These are phyloP conservation scores for Pseudogymnoascus sp. DNA, from an alignment of 2,329 filamentous ascomycete genomes.

Conservation along the genomic window DNA sequence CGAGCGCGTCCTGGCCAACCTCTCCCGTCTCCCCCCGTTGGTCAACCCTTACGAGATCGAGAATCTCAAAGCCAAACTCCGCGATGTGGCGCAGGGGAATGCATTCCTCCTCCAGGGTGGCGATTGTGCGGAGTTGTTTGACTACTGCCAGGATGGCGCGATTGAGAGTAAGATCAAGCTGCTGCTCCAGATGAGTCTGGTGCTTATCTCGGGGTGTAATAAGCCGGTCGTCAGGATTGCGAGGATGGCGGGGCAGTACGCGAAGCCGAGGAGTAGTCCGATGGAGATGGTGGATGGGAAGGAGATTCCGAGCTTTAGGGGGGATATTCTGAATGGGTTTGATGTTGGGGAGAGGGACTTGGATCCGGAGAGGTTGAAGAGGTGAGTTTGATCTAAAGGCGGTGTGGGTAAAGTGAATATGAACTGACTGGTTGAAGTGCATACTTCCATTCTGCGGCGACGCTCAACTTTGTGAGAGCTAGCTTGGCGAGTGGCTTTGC, in stretches of 20 bases:
- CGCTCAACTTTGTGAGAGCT: slow-evolving; percentile 83
- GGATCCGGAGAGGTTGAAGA: slow-evolving; percentile 75
- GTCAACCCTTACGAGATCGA: slow-evolving; percentile 75
- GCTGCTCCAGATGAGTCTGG: slow-evolving; percentile 90
- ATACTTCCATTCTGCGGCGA: slow-evolving; percentile 93
- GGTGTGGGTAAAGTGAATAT: not conserved
- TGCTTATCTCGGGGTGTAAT: slow-evolving; percentile 79
- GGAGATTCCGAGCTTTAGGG: slow-evolving; percentile 81
- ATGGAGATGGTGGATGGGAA: slow-evolving; percentile 73
- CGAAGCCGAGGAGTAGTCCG: slow-evolving; percentile 85
- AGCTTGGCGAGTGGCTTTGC: slow-evolving; percentile 81
- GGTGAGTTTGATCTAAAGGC: slow-evolving; percentile 32
- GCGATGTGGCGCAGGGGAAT: slow-evolving; percentile 80
- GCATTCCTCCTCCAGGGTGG: slow-evolving; percentile 93
- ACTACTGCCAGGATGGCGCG: slow-evolving; percentile 81
- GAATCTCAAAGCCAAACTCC: slow-evolving; percentile 66
- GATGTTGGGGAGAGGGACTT: slow-evolving; percentile 64
- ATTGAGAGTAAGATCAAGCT: slow-evolving; percentile 98
- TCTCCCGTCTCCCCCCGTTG: slow-evolving; percentile 63
- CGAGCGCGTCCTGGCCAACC: slow-evolving; percentile 51
- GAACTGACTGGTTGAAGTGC: slow-evolving; percentile 43
- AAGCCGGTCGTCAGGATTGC: slow-evolving; percentile 87
- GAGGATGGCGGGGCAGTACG: slow-evolving; percentile 94
- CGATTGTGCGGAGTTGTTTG: slow-evolving; percentile 94
- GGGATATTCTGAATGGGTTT: slow-evolving; percentile 92